Evolutionary conservation across 2,329 filamentous ascomycete species (phyloP).

Genomic region (Ceratocystis destructans): DNA sequence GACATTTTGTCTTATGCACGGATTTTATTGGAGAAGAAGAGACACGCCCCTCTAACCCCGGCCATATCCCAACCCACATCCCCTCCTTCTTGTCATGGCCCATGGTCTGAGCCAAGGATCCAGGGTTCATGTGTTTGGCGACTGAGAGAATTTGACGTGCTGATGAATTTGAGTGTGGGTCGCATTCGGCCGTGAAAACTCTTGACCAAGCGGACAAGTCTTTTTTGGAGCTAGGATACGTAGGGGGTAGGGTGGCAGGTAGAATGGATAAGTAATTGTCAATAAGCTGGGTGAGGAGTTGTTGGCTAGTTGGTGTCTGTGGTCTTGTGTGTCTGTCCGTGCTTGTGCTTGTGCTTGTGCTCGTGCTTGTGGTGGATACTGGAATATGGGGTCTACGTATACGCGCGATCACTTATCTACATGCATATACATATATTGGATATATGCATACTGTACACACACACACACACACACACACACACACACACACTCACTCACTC

Average conservation of each 20-base stretch:
- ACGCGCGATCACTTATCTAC: background rate
- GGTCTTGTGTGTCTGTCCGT: background rate
- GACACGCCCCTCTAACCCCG: background rate
- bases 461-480: background rate
- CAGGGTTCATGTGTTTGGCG: background rate
- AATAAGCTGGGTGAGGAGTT: no score
- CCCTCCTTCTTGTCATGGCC: conserved; percentile 5
- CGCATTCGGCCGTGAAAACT: conserved; percentile 11
- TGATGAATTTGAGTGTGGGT: conserved; percentile 8
- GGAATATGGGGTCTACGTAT: background rate
- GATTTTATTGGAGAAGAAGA: background rate
- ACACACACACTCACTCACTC: background rate
- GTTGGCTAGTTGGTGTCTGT: background rate
- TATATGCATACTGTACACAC: background rate
- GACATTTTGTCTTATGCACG: background rate
- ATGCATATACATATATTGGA: background rate
- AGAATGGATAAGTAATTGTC: no score
- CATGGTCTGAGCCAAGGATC: conserved; percentile 1
- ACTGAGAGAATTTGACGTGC: conserved; percentile 8
- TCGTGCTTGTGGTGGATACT: background rate
- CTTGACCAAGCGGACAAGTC: conserved; percentile 1
- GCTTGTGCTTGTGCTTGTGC: background rate
- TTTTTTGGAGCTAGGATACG: background rate
- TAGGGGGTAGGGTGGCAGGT: background rate
- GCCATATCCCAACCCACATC: background rate